A percentile compares a stretch with the other conserved stretches of the same genome.
phyloP scores from a whole-genome alignment of 192 early-diverging fungal species.

The Backusella parvicylindrica region DNA sequence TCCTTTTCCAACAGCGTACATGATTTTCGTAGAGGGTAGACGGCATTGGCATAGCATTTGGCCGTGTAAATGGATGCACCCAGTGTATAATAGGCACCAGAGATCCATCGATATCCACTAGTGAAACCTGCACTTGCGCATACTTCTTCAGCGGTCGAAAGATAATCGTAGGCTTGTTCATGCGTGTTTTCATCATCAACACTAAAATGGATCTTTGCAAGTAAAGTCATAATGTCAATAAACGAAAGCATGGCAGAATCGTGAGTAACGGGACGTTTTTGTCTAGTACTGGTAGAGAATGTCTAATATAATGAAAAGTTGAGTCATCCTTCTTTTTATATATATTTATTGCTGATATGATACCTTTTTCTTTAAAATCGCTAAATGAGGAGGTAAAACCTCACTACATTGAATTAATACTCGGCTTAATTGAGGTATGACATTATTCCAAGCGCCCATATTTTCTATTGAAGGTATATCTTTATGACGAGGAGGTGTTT shows the following conservation, averaged over 20 bases:
- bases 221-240: slow-evolving; percentile 27
- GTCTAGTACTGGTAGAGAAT: background rate
- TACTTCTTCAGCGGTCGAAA: slow-evolving; percentile 29
- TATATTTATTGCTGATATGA: background rate
- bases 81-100: slow-evolving; percentile 47
- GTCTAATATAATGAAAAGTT: background rate
- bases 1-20: slow-evolving; percentile 33
- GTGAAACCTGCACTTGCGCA: slow-evolving; percentile 18
- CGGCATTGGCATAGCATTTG: slow-evolving; percentile 25
- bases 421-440: background rate
- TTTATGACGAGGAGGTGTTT: slow-evolving; percentile 15
- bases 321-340: no score
- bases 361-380: slow-evolving; percentile 16
- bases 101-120: slow-evolving; percentile 48
- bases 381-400: slow-evolving; percentile 9
- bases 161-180: slow-evolving; percentile 24
- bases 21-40: slow-evolving; percentile 36
- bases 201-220: slow-evolving; percentile 25
- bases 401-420: slow-evolving; percentile 13
- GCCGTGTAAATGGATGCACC: slow-evolving; percentile 39
- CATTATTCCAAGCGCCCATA: slow-evolving; percentile 15
- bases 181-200: slow-evolving; percentile 10
- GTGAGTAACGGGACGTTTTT: background rate
- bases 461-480: slow-evolving; percentile 3
- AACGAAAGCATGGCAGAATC: slow-evolving; percentile 9